These are phyloP conservation scores for Leucaena leucocephala DNA, from an alignment of 306 rosid species.

Conservation along the genomic window DNA sequence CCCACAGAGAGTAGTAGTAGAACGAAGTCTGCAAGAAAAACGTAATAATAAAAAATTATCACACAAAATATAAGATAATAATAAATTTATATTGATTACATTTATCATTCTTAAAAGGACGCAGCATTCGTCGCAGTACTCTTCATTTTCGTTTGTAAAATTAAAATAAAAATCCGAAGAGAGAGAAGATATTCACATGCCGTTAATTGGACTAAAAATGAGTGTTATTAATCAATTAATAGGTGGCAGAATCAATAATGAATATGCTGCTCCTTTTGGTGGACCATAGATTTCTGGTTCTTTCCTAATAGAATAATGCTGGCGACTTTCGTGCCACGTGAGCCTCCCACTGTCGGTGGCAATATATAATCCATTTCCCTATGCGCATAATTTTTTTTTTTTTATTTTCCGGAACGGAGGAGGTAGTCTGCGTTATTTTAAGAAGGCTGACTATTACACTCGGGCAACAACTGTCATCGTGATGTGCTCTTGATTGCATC, in stretches of 20 bases:
- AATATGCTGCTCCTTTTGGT: neutral
- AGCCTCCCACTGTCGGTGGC: slow-evolving; percentile 51
- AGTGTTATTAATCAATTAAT: neutral
- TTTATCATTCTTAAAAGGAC: too few species aligned
- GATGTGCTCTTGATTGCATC: neutral
- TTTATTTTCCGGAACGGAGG: neutral
- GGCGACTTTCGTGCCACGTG: slow-evolving; percentile 44
- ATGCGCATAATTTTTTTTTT: too few species aligned
- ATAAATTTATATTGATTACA: too few species aligned
- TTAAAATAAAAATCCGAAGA: neutral
- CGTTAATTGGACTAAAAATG: neutral
- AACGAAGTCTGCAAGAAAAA: too few species aligned
- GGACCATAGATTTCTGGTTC: neutral
- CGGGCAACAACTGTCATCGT: slow-evolving; percentile 3
- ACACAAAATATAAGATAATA: too few species aligned
- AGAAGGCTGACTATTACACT: slow-evolving; percentile 31
- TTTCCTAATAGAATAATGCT: slow-evolving; percentile 15
- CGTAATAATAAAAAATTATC: too few species aligned
- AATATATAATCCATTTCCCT: neutral
- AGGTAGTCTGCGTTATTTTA: slow-evolving; percentile 32
- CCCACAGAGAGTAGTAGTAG: too few species aligned
- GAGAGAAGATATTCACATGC: neutral
- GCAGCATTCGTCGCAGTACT: too few species aligned
- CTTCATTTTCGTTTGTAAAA: too few species aligned
- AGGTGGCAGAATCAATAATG: neutral